Percentiles rank a stretch among this genome's conserved stretches.
phyloP scores from a whole-genome alignment of 495 filamentous ascomycete genomes.

The Hyaloscypha variabilis region DNA sequence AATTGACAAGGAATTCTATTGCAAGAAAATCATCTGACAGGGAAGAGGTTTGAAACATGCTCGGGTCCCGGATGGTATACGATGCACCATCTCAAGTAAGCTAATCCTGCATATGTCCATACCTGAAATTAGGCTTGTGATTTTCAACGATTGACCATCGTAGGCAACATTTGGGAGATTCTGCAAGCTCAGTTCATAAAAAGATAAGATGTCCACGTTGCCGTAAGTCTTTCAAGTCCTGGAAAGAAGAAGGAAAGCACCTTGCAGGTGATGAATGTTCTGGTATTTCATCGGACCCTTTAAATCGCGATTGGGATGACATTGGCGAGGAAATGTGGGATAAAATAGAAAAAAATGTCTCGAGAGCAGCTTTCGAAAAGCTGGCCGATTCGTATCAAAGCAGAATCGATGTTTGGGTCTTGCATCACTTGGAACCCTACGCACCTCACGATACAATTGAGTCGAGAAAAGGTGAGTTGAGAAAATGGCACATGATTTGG shows the following conservation, averaged over 20 bases:
- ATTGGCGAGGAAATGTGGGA: not conserved
- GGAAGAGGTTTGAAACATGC: not conserved
- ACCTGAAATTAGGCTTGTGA: not conserved
- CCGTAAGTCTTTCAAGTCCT: not conserved
- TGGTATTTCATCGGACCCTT: not conserved
- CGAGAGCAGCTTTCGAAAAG: not conserved
- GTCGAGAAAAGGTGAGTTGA: not conserved
- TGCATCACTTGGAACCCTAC: not conserved
- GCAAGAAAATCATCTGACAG: not conserved
- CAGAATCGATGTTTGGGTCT: not conserved
- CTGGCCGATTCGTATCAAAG: not conserved
- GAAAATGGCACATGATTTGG: not conserved
- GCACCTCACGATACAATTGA: not conserved
- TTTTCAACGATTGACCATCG: not conserved
- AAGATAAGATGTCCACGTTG: not conserved
- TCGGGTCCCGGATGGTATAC: not conserved
- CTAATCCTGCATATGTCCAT: not conserved
- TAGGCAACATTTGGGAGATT: not conserved
- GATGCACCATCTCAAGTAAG: slow-evolving; percentile 1
- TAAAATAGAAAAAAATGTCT: not conserved
- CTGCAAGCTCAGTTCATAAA: not conserved
- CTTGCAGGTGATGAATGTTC: not conserved
- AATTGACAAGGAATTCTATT: not conserved
- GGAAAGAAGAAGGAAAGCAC: not conserved
- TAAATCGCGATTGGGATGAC: not conserved